phyloP scores from a whole-genome alignment of 768 basidiomycete genomes.

The Kwoniella shandongensis region DNA sequence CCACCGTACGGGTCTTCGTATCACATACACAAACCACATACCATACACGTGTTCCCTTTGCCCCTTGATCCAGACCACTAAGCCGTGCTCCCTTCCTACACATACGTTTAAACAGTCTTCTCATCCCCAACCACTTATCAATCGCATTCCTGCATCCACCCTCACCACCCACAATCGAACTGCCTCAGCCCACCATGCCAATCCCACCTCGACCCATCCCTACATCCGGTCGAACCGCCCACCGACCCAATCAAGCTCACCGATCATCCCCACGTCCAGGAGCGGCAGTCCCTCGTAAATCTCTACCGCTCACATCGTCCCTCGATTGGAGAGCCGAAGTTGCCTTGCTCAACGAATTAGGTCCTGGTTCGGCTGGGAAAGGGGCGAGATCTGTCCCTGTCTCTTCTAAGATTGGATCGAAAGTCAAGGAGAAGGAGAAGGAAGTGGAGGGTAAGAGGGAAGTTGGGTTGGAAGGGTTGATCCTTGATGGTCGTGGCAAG shows the following conservation, averaged over 20 bases:
- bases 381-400: constrained; percentile 10
- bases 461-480: constrained; percentile 36
- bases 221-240: constrained; percentile 10
- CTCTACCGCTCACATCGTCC: constrained; percentile 17
- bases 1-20: not conserved
- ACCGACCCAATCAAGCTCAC: constrained; percentile 2
- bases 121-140: too few relatives aligned
- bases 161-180: too few relatives aligned
- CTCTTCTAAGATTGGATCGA: constrained; percentile 3
- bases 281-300: constrained; percentile 28
- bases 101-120: too few relatives aligned
- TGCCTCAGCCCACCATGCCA: constrained; percentile 42
- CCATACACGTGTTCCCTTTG: too few relatives aligned
- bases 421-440: constrained; percentile 4
- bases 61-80: too few relatives aligned
- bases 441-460: constrained; percentile 20
- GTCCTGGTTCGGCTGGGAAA: not conserved
- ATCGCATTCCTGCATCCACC: too few relatives aligned
- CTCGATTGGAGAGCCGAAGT: constrained; percentile 39
- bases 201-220: constrained; percentile 44
- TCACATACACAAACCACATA: too few relatives aligned
- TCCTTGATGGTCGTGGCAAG: constrained; percentile 34
- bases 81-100: too few relatives aligned
- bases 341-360: constrained; percentile 21
- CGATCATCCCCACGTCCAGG: constrained; percentile 17